Evolutionary conservation across 2,329 filamentous ascomycete species (phyloP).

Genomic region (Domatiomyces catenatus): DNA sequence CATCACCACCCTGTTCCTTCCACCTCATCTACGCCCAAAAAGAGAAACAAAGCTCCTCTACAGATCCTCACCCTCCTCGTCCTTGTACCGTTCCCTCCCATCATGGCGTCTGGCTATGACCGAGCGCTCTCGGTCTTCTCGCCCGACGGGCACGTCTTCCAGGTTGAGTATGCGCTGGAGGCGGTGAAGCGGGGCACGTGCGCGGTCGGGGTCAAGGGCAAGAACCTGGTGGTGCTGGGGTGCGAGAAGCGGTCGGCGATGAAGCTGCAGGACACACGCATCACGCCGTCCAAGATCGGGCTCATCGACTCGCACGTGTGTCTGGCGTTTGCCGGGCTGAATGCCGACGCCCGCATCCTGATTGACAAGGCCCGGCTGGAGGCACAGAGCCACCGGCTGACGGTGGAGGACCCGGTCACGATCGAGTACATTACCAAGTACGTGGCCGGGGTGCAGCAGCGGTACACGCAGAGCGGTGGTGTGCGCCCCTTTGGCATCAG

Average conservation of each 20-base stretch:
- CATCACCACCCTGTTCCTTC: not conserved
- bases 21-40: not conserved
- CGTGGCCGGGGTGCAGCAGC: constrained; percentile 91
- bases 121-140: constrained; percentile 65
- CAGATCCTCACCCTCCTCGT: too few species aligned
- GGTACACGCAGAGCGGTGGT: constrained; percentile 97
- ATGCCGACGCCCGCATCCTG: constrained; percentile 93
- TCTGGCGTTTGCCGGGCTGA: constrained; percentile 90
- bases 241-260: constrained; percentile 98
- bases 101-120: constrained; percentile 91
- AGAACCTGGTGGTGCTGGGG: constrained; percentile 84
- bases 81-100: constrained; percentile 5
- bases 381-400: constrained; percentile 91
- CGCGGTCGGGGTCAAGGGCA: constrained; percentile 91
- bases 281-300: constrained; percentile 97
- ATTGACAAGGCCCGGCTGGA: constrained; percentile 97
- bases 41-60: too few species aligned
- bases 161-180: constrained; percentile 98
- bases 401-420: constrained; percentile 89
- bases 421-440: constrained; percentile 99
- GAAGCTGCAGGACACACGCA: constrained; percentile 98
- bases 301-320: constrained; percentile 91
- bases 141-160: constrained; percentile 97
- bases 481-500: constrained; percentile 98
- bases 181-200: constrained; percentile 98